Evolutionary conservation across 176 grass and related monocot species (phyloP).

Genomic region (Aegilops sharonensis): DNA sequence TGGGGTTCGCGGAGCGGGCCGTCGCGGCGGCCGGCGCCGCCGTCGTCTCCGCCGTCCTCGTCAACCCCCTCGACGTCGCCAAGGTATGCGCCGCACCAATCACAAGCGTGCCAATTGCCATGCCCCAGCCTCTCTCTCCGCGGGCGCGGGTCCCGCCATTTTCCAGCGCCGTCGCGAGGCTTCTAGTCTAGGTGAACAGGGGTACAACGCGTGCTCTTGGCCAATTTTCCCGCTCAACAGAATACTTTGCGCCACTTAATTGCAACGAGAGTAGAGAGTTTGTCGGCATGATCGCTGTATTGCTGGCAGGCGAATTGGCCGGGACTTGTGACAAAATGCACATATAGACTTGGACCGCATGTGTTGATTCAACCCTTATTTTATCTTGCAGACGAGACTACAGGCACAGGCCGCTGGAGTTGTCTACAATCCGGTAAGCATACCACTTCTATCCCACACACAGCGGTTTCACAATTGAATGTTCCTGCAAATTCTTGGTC

Average conservation of each 20-base stretch:
- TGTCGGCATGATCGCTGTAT: neutral
- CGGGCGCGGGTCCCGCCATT: neutral
- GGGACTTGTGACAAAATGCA: neutral
- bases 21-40: slow-evolving; percentile 70
- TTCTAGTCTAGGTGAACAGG: neutral
- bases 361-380: neutral
- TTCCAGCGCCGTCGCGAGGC: neutral
- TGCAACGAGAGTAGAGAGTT: neutral
- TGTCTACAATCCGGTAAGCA: slow-evolving; percentile 58
- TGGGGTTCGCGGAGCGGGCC: slow-evolving; percentile 70
- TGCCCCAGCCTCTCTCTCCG: neutral
- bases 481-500: neutral
- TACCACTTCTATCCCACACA: neutral
- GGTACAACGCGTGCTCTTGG: neutral
- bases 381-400: slow-evolving; percentile 74
- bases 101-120: neutral
- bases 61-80: slow-evolving; percentile 95
- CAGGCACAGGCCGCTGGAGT: slow-evolving; percentile 96
- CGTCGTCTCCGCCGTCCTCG: slow-evolving; percentile 75
- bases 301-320: neutral
- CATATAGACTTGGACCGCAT: too few species aligned
- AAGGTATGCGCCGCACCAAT: slow-evolving; percentile 45
- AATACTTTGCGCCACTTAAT: too few species aligned
- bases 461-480: neutral
- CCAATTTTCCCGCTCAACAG: too few species aligned